Conservation (phyloP, 495 filamentous ascomycete species). For the Mycothermus thermophilus region DNA sequence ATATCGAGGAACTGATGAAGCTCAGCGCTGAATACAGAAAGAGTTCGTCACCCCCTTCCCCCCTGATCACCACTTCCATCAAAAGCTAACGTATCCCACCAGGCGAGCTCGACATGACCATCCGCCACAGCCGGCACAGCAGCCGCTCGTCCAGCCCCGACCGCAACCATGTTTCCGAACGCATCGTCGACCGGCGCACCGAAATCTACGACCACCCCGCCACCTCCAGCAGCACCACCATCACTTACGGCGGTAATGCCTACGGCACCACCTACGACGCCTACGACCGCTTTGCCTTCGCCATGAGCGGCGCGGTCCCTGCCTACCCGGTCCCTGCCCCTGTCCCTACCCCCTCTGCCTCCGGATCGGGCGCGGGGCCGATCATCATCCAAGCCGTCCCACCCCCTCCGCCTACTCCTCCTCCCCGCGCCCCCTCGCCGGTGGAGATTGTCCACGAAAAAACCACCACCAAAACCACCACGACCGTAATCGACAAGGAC, state of each 20-base stretch:
- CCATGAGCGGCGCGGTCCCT: no score
- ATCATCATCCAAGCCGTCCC: constrained; percentile 28
- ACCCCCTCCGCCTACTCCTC: no score
- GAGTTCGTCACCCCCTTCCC: constrained; percentile 7
- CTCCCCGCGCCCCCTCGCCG: constrained; percentile 11
- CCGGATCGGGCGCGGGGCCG: constrained; percentile 12
- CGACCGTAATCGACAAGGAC: constrained; percentile 19
- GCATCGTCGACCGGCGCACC: not conserved
- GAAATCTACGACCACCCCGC: not conserved
- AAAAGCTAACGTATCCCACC: constrained; percentile 10
- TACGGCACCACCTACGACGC: no score
- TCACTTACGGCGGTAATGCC: no score
- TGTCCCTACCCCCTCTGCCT: constrained; percentile 17
- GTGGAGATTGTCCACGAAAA: constrained; percentile 29
- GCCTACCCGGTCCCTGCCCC: no score
- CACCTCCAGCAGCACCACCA: not conserved
- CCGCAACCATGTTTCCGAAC: constrained; percentile 10
- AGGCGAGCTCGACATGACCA: constrained; percentile 27
- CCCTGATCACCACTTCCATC: no score
- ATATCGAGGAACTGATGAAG: constrained; percentile 78
- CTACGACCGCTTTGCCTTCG: no score
- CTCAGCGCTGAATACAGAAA: constrained; percentile 60
- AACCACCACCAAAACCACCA: constrained; percentile 26
- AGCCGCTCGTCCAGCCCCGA: constrained; percentile 27
- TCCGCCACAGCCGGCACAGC: constrained; percentile 24